These are phyloP conservation scores for Dryadomyces sulphureus DNA, from an alignment of 2,329 filamentous ascomycete genomes.

Conservation along the genomic window DNA sequence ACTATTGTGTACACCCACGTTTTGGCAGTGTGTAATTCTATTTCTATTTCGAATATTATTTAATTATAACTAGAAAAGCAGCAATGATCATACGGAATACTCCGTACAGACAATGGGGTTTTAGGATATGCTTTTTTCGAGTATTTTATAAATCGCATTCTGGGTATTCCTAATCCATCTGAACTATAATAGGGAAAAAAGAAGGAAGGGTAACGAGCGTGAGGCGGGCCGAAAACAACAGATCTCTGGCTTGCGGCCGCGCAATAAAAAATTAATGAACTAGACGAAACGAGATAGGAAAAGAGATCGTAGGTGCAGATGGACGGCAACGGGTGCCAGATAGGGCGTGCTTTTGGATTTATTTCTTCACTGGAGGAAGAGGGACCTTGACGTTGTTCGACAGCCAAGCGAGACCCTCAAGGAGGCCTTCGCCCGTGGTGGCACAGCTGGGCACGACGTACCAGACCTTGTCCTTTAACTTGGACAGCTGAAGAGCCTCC, in stretches of 20 bases:
- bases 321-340: neutral
- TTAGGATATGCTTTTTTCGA: neutral
- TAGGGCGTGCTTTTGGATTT: neutral
- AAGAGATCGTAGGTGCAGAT: neutral
- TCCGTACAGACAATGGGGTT: too few relatives aligned
- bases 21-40: too few relatives aligned
- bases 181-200: neutral
- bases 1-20: too few relatives aligned
- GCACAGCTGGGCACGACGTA: constrained; percentile 74
- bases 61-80: too few relatives aligned
- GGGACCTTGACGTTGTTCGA: constrained; percentile 69
- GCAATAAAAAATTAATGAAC: neutral
- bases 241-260: neutral
- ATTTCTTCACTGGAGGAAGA: constrained; percentile 39
- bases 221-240: neutral
- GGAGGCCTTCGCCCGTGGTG: constrained; percentile 64
- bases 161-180: constrained; percentile 11
- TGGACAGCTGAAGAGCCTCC: constrained; percentile 58
- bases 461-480: constrained; percentile 73
- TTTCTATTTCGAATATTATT: too few relatives aligned
- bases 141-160: neutral
- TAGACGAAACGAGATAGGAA: neutral
- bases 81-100: too few relatives aligned
- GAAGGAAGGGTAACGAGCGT: neutral
- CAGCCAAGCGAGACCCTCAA: constrained; percentile 71